phyloP scores from a whole-genome alignment of 441 rosid species.

The Viola pubescens region DNA sequence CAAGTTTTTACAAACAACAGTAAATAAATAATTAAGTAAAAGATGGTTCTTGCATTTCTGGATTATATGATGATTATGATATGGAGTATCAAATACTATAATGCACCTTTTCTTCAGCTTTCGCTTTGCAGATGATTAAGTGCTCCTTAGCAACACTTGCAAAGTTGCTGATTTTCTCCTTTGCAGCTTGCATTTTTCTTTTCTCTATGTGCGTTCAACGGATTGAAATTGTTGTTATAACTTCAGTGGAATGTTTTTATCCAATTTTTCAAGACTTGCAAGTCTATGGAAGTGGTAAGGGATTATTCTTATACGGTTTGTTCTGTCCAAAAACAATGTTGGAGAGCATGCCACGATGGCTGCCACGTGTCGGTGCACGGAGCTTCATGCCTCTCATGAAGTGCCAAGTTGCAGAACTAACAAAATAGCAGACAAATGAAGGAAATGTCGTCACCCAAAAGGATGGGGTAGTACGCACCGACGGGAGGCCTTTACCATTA shows the following conservation, averaged over 20 bases:
- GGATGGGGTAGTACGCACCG: too few species aligned
- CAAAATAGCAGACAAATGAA: neutral
- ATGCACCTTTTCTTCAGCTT: conserved; percentile 46
- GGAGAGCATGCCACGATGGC: conserved; percentile 6
- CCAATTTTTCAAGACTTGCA: neutral
- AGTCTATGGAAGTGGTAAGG: too few species aligned
- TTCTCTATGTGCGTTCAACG: neutral
- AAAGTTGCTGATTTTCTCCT: conserved; percentile 55
- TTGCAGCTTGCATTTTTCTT: conserved; percentile 39
- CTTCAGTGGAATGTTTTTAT: neutral
- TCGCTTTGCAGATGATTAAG: conserved; percentile 40
- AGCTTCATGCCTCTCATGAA: neutral
- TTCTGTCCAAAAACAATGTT: neutral
- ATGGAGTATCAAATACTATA: neutral
- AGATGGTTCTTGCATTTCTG: too few species aligned
- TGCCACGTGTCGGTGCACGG: conserved; percentile 5
- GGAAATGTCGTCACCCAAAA: too few species aligned
- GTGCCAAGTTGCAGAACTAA: conserved; percentile 4
- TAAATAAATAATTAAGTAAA: too few species aligned
- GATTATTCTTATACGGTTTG: neutral
- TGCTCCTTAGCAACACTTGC: conserved; percentile 64
- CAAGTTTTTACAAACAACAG: neutral
- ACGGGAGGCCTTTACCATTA: too few species aligned
- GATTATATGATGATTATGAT: too few species aligned
- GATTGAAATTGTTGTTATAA: neutral